Percentiles rank a stretch among this genome's conserved stretches.
These are phyloP conservation scores for Danielozyma ontarioensis DNA, from an alignment of 805 yeast genomes.

Conservation along the genomic window DNA sequence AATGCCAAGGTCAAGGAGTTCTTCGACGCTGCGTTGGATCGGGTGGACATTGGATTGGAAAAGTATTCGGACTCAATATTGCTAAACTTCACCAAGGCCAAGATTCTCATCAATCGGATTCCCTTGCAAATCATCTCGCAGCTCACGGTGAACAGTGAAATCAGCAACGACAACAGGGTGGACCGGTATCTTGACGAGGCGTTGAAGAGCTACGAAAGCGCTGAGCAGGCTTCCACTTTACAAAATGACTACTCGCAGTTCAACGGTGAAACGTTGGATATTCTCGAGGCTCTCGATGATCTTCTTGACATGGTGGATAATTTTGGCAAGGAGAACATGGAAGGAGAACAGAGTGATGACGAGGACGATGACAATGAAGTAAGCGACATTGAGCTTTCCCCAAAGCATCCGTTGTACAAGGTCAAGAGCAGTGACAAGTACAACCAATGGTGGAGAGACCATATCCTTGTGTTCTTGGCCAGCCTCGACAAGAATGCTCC, in stretches of 20 bases:
- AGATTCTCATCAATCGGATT: conserved; percentile 52
- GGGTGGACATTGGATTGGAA: conserved; percentile 55
- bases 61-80: conserved; percentile 42
- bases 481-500: conserved; percentile 18
- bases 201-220: conserved; percentile 40
- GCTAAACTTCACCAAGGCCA: conserved; percentile 49
- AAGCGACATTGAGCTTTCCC: conserved; percentile 28
- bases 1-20: conserved; percentile 46
- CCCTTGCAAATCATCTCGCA: conserved; percentile 54
- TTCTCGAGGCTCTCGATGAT: conserved; percentile 59
- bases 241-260: conserved; percentile 24
- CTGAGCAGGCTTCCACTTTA: conserved; percentile 25
- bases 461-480: conserved; percentile 28
- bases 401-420: conserved; percentile 53
- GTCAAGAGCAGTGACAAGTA: conserved; percentile 38
- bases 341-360: conserved; percentile 55
- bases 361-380: conserved; percentile 28
- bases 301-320: conserved; percentile 61
- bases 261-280: conserved; percentile 42
- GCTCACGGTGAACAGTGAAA: conserved; percentile 38
- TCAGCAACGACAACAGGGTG: conserved; percentile 23
- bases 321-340: conserved; percentile 49
- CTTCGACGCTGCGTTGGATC: conserved; percentile 68
- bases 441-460: conserved; percentile 54
- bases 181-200: conserved; percentile 41